phyloP scores from a whole-genome alignment of 2,329 filamentous ascomycete species.

The Fusarium concolor region DNA sequence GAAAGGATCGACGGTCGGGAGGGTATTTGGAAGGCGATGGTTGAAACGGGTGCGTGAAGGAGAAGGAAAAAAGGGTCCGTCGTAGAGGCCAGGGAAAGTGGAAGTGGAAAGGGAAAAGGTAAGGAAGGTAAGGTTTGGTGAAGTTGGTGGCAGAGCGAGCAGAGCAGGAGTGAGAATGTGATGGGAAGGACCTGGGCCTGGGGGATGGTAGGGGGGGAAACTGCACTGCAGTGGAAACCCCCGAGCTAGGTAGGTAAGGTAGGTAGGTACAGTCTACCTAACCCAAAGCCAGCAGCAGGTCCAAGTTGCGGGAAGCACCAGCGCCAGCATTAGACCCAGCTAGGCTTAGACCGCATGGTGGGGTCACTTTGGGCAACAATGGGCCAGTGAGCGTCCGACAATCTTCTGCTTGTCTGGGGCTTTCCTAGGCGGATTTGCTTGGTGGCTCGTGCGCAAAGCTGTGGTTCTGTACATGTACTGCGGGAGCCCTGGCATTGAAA shows the following conservation, averaged over 20 bases:
- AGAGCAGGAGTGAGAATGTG: slow-evolving; percentile 34
- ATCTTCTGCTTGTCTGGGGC: slow-evolving; percentile 10
- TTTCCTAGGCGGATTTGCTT: slow-evolving; percentile 16
- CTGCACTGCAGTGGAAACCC: slow-evolving; percentile 39
- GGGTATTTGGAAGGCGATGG: slow-evolving; percentile 32
- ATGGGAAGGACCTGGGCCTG: slow-evolving; percentile 26
- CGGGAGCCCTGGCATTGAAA: slow-evolving; percentile 47
- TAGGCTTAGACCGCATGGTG: slow-evolving; percentile 33
- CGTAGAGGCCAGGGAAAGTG: slow-evolving; percentile 40
- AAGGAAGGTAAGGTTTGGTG: slow-evolving; percentile 35
- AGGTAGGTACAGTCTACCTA: slow-evolving; percentile 7
- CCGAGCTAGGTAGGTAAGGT: slow-evolving; percentile 26
- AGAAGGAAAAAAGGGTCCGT: slow-evolving; percentile 43
- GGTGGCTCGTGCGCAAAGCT: slow-evolving; percentile 43
- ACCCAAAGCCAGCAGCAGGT: slow-evolving; percentile 34
- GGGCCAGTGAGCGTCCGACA: slow-evolving; percentile 16
- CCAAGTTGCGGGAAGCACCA: slow-evolving; percentile 32
- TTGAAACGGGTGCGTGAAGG: slow-evolving; percentile 42
- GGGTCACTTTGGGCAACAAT: slow-evolving; percentile 10
- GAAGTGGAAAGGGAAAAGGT: slow-evolving; percentile 32
- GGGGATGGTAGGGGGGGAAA: slow-evolving; percentile 41
- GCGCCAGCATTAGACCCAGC: slow-evolving; percentile 11
- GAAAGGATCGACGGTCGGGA: slow-evolving; percentile 39
- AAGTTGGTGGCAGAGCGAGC: slow-evolving; percentile 31
- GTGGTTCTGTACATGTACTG: slow-evolving; percentile 34